Percentiles rank a stretch among this genome's conserved stretches.
These are phyloP conservation scores for Hyaloperonospora brassicae DNA, from an alignment of 352 stramenopile species.

Conservation along the genomic window DNA sequence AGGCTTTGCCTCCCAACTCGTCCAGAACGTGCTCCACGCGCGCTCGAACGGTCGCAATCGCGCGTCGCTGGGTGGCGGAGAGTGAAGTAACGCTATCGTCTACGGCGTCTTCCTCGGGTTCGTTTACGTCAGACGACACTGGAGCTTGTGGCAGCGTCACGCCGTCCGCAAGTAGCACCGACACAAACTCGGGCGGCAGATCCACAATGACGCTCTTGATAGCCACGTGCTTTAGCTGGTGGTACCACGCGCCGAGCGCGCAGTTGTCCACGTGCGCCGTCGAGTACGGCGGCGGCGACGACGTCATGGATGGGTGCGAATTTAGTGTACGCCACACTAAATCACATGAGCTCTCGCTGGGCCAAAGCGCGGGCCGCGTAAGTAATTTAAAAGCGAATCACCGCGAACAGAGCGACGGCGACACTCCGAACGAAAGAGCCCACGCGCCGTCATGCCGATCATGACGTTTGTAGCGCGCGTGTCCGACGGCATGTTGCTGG, in stretches of 20 bases:
- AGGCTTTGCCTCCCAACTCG: slow-evolving; percentile 55
- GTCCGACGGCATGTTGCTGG: slow-evolving; percentile 90
- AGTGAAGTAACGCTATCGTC: slow-evolving; percentile 9
- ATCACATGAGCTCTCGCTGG: too few species aligned
- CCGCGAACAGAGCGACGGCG: slow-evolving; percentile 1
- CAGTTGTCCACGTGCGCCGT: slow-evolving; percentile 72
- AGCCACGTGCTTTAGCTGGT: slow-evolving; percentile 41
- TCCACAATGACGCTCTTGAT: slow-evolving; percentile 56
- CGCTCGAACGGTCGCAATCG: slow-evolving; percentile 35
- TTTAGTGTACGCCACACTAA: slow-evolving; percentile 1
- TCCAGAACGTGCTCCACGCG: slow-evolving; percentile 63
- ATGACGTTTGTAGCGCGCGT: slow-evolving; percentile 92
- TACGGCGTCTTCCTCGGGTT: slow-evolving; percentile 20
- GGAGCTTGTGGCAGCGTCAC: slow-evolving; percentile 39
- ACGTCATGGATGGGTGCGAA: slow-evolving; percentile 3
- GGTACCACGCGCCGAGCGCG: slow-evolving; percentile 68
- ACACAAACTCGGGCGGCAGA: slow-evolving; percentile 47
- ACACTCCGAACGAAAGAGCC: too few species aligned
- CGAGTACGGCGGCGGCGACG: slow-evolving; percentile 39
- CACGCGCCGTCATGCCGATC: slow-evolving; percentile 75
- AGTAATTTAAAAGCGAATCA: slow-evolving; percentile 4
- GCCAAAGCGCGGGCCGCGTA: too few species aligned
- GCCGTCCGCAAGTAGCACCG: slow-evolving; percentile 57
- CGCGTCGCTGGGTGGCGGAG: slow-evolving; percentile 17
- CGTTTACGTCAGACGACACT: slow-evolving; percentile 17